Evolutionary conservation across 2,329 filamentous ascomycete species (phyloP).

Genomic region (Phyllachora maydis): DNA sequence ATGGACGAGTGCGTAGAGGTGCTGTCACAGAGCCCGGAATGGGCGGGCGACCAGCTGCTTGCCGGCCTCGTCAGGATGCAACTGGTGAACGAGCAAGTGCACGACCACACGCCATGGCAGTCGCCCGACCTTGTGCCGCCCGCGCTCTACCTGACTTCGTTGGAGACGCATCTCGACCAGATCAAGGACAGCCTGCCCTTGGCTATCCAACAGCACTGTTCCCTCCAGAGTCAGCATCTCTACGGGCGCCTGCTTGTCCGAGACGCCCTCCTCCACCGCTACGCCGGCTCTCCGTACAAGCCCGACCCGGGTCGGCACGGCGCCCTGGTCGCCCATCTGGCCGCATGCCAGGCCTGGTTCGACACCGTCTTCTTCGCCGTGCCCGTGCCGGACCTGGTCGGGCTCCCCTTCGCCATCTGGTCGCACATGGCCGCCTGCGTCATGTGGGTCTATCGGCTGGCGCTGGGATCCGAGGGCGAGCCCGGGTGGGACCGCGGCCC

Average conservation of each 20-base stretch:
- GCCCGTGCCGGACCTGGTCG: constrained; percentile 8
- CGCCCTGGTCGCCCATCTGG: constrained; percentile 10
- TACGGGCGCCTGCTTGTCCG: constrained; percentile 15
- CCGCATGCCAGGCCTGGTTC: constrained; percentile 12
- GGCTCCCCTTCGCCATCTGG: constrained; percentile 13
- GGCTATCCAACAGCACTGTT: constrained; percentile 7
- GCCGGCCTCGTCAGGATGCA: constrained; percentile 18
- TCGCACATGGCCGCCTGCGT: constrained; percentile 13
- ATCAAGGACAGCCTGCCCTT: constrained; percentile 7
- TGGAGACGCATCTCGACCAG: constrained; percentile 8
- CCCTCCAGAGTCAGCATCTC: constrained; percentile 8
- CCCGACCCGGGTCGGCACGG: constrained; percentile 8
- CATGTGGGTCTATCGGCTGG: constrained; percentile 12
- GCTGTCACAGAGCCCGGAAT: constrained; percentile 22
- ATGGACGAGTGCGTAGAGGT: constrained; percentile 33
- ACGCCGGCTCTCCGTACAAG: constrained; percentile 1
- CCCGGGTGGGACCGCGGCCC: constrained; percentile 15
- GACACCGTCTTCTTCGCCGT: constrained; percentile 11
- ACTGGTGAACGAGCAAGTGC: constrained; percentile 15
- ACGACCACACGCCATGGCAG: constrained; percentile 6
- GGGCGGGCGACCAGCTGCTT: constrained; percentile 26
- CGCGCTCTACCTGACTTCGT: constrained; percentile 6
- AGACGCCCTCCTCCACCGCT: constrained; percentile 11
- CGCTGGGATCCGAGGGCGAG: constrained; percentile 14
- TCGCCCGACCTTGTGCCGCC: constrained; percentile 6